These are phyloP conservation scores for Hyphopichia burtonii DNA, from an alignment of 1,139 yeast species.

Conservation along the genomic window DNA sequence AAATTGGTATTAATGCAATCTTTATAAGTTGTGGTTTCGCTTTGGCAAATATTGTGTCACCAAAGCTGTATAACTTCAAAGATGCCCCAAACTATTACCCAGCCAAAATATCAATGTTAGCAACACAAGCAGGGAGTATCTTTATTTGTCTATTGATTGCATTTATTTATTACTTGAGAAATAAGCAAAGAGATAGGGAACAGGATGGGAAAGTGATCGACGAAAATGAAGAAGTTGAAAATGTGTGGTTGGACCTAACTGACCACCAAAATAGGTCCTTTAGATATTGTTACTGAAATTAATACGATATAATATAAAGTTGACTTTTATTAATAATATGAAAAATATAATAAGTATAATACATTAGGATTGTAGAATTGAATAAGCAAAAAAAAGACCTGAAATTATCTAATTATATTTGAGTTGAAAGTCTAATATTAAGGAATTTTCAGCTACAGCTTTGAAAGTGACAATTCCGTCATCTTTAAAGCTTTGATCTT, in stretches of 20 bases:
- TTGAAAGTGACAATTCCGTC: conserved; percentile 9
- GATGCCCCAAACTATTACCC: conserved; percentile 6
- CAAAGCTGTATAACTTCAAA: background rate
- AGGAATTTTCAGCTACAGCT: conserved; percentile 12
- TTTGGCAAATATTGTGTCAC: conserved; percentile 1
- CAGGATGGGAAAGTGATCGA: background rate
- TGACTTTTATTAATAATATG: background rate
- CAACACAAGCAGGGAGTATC: conserved; percentile 4
- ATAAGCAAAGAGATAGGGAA: conserved; percentile 6
- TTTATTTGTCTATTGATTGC: conserved; percentile 8
- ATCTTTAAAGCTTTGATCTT: conserved; percentile 9
- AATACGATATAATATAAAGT: too few relatives aligned
- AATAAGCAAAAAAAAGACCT: background rate
- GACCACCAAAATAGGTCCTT: conserved; percentile 11
- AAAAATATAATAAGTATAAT: background rate
- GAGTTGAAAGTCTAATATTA: conserved; percentile 11
- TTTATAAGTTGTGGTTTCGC: conserved; percentile 15
- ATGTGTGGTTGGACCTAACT: conserved; percentile 12
- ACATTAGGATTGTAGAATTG: background rate
- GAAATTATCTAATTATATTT: conserved; percentile 1
- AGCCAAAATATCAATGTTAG: conserved; percentile 9
- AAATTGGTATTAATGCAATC: conserved; percentile 9
- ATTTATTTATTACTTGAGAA: conserved; percentile 8
- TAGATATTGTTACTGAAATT: conserved; percentile 8
- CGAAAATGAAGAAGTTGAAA: conserved; percentile 8